phyloP scores from a whole-genome alignment of 2,329 filamentous ascomycete genomes.

The Chaetomiaceae sp. region DNA sequence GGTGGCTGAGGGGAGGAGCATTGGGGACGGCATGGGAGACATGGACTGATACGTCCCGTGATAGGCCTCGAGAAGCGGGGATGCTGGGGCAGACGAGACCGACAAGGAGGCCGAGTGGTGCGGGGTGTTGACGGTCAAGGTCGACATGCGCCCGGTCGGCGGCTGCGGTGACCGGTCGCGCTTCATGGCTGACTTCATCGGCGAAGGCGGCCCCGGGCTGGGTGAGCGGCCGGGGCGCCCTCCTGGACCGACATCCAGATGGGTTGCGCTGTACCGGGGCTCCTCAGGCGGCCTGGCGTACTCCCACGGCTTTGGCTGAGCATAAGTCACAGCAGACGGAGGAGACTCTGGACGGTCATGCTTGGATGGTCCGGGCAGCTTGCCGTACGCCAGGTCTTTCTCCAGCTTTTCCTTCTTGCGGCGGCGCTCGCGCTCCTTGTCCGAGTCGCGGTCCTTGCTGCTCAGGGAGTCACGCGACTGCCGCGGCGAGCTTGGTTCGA shows the following conservation, averaged over 20 bases:
- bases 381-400: conserved; percentile 51
- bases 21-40: conserved; percentile 87
- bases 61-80: conserved; percentile 87
- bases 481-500: conserved; percentile 26
- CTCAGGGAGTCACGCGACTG: conserved; percentile 28
- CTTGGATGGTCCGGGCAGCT: conserved; percentile 21
- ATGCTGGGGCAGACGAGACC: conserved; percentile 62
- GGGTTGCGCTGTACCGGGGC: conserved; percentile 16
- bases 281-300: conserved; percentile 35
- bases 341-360: conserved; percentile 22
- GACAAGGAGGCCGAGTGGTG: conserved; percentile 40
- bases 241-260: conserved; percentile 18
- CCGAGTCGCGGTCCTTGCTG: conserved; percentile 25
- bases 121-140: conserved; percentile 47
- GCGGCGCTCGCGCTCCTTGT: conserved; percentile 29
- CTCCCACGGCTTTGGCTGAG: conserved; percentile 36
- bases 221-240: conserved; percentile 23
- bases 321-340: conserved; percentile 27
- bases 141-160: conserved; percentile 47
- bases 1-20: conserved; percentile 49
- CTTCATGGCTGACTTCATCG: conserved; percentile 33
- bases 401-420: conserved; percentile 28
- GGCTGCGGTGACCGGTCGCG: conserved; percentile 46
- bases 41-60: conserved; percentile 91
- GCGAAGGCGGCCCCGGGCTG: conserved; percentile 26